Evolutionary conservation across 2,329 filamentous ascomycete species (phyloP).

Genomic region (Catunica adiposa): DNA sequence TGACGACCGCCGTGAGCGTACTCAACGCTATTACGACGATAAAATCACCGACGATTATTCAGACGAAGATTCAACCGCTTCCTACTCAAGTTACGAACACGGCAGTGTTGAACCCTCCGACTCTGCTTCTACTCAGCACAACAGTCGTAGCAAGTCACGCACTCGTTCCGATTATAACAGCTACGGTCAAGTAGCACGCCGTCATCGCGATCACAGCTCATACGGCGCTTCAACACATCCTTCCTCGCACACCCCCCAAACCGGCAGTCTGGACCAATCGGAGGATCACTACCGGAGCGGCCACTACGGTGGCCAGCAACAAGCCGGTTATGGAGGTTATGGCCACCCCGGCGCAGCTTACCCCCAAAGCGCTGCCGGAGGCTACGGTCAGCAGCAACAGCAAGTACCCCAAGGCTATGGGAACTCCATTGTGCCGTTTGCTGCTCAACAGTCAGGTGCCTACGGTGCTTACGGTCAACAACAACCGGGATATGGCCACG

Average conservation of each 20-base stretch:
- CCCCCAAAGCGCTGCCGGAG: constrained; percentile 24
- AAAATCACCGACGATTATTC: background rate
- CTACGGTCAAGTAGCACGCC: constrained; percentile 1
- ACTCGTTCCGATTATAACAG: constrained; percentile 20
- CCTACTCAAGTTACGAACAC: background rate
- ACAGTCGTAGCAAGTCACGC: constrained; percentile 16
- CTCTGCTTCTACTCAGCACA: background rate
- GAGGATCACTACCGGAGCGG: constrained; percentile 40
- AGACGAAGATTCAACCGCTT: background rate
- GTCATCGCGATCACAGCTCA: background rate
- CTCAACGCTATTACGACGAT: background rate
- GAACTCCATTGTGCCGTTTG: constrained; percentile 25
- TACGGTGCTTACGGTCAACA: constrained; percentile 1
- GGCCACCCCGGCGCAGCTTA: constrained; percentile 16
- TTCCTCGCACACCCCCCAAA: constrained; percentile 26
- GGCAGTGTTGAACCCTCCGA: background rate
- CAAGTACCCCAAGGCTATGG: constrained; percentile 15
- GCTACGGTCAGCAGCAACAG: constrained; percentile 10
- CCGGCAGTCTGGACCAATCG: constrained; percentile 46
- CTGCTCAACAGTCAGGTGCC: constrained; percentile 13
- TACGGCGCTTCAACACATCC: constrained; percentile 11
- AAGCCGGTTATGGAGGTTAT: constrained; percentile 3
- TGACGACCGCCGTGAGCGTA: background rate
- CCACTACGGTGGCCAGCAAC: constrained; percentile 16
- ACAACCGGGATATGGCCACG: constrained; percentile 4